These are phyloP conservation scores for Hamamelis virginiana DNA, from an alignment of 164 flowering plant species.

Conservation along the genomic window DNA sequence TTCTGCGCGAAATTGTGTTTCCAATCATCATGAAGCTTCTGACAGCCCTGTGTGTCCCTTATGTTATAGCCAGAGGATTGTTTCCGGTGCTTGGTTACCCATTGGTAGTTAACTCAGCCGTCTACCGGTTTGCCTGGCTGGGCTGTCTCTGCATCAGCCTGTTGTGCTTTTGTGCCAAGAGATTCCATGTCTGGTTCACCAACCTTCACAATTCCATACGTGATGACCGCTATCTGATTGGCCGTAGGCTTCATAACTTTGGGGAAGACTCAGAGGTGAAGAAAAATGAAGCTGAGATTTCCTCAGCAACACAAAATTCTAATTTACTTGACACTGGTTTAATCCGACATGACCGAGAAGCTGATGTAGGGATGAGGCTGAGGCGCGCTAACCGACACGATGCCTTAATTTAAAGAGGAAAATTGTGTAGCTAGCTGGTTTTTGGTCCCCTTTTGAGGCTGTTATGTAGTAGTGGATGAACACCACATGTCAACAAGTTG, in stretches of 20 bases:
- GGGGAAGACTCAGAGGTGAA: slow-evolving; percentile 48
- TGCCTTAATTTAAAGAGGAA: slow-evolving; percentile 13
- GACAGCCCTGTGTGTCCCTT: slow-evolving; percentile 93
- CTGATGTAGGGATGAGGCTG: slow-evolving; percentile 56
- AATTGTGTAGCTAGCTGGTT: slow-evolving; percentile 5
- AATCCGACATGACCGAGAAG: slow-evolving; percentile 33
- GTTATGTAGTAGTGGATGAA: too few relatives aligned
- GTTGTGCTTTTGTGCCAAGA: slow-evolving; percentile 78
- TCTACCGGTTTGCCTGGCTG: slow-evolving; percentile 96
- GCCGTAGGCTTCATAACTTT: slow-evolving; percentile 88
- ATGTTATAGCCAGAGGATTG: slow-evolving; percentile 84
- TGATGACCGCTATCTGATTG: slow-evolving; percentile 90
- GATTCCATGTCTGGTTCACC: slow-evolving; percentile 96
- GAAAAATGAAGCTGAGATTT: slow-evolving; percentile 21
- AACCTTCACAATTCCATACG: slow-evolving; percentile 95
- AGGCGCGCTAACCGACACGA: slow-evolving; percentile 35
- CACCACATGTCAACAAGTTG: background rate
- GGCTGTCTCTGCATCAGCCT: slow-evolving; percentile 77
- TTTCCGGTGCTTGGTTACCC: slow-evolving; percentile 95
- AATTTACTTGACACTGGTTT: slow-evolving; percentile 19
- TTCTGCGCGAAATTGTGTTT: slow-evolving; percentile 78
- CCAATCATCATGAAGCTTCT: slow-evolving; percentile 90
- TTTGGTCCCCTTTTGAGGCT: slow-evolving; percentile 1
- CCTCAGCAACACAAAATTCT: slow-evolving; percentile 20
- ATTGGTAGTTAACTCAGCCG: slow-evolving; percentile 84